Evolutionary conservation across 768 basidiomycete genomes (phyloP), one percentile per base, ranked within the genome.

Genomic region (Podaxis sp.): DNA sequence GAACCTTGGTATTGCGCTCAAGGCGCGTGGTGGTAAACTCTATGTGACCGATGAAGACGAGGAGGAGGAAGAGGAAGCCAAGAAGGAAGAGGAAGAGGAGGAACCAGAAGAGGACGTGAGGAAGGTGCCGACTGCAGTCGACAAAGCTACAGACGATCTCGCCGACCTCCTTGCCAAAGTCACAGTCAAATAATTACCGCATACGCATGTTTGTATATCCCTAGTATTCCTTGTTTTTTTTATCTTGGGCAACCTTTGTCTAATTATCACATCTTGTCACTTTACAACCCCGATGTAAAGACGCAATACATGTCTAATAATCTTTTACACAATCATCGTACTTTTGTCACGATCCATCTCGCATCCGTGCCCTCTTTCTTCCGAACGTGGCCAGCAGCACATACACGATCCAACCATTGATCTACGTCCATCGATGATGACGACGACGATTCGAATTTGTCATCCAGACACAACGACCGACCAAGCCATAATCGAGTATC

Each of bases 11-110:
- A 72, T 81, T 51, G 78, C 82, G 58, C 74, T 93, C 70, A 86
- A 83, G 71, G 80, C 80, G 62, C 83, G 89, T 30, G 86, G 87
- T 33, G 91, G 91, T 2, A 89, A 84, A 66, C 71, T 92, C 4
- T 75, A 88, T 6, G 78, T 85, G 0, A 81, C 83, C 1, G 90
- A 95, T 59, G 93, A 92, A n/a, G 93, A 96, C 1, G 91, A 93
- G 24, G 85, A 87, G 38, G 88, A 93, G 54, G 90, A 88, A 52
- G 87, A 85, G 52, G 82, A 82, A 40, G 84, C 82, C 17, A 83
- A 83, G 59, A 80, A 81, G 63, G 79, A 78, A 70, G 72, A 80
- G 22, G 80, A 82, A 37, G 78, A 75, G 12, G 76, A 73, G 24
- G 74, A 72, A 28, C 73, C 71, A 24, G 69, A 70, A 50, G 74